A percentile compares a stretch with the other conserved stretches of the same genome.
phyloP scores from a whole-genome alignment of 2,329 filamentous ascomycete species.

The Eutypa lata region DNA sequence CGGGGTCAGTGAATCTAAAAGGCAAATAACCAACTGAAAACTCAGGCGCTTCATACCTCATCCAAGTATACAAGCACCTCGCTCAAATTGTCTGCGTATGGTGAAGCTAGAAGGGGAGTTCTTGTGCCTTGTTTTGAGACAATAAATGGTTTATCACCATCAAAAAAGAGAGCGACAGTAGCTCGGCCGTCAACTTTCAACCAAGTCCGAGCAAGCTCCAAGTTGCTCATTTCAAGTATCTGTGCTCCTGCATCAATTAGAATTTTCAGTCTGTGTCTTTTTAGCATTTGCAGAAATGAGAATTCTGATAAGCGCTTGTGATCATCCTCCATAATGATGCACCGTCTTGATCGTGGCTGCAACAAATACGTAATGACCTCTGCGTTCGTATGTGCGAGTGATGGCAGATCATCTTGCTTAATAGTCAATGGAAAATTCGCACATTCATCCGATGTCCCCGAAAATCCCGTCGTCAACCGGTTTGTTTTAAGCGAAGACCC shows the following conservation, averaged over 20 bases:
- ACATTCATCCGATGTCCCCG: slow-evolving; percentile 36
- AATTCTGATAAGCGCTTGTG: slow-evolving; percentile 41
- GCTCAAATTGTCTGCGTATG: slow-evolving; percentile 51
- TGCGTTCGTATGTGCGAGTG: slow-evolving; percentile 58
- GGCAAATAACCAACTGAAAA: too few relatives aligned
- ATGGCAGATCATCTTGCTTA: slow-evolving; percentile 55
- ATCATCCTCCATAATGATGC: slow-evolving; percentile 31
- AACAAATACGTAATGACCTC: slow-evolving; percentile 60
- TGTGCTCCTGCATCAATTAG: slow-evolving; percentile 64
- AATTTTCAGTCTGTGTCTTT: slow-evolving; percentile 39
- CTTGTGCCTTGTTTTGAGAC: slow-evolving; percentile 32
- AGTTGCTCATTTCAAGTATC: slow-evolving; percentile 60
- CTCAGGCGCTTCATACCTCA: too few relatives aligned
- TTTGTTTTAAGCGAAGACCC: slow-evolving; percentile 8
- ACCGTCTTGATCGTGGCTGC: slow-evolving; percentile 46
- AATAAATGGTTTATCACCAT: slow-evolving; percentile 43
- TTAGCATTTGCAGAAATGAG: slow-evolving; percentile 40
- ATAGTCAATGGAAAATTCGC: slow-evolving; percentile 52
- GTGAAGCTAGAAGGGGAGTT: slow-evolving; percentile 48
- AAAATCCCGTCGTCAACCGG: slow-evolving; percentile 62
- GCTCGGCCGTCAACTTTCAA: slow-evolving; percentile 41
- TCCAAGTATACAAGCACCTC: slow-evolving; percentile 58
- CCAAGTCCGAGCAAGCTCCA: slow-evolving; percentile 47
- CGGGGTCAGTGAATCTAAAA: neutral
- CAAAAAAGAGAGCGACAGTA: slow-evolving; percentile 53